Conservation (phyloP, 148 eudicot species). For the Spergularia marina region DNA sequence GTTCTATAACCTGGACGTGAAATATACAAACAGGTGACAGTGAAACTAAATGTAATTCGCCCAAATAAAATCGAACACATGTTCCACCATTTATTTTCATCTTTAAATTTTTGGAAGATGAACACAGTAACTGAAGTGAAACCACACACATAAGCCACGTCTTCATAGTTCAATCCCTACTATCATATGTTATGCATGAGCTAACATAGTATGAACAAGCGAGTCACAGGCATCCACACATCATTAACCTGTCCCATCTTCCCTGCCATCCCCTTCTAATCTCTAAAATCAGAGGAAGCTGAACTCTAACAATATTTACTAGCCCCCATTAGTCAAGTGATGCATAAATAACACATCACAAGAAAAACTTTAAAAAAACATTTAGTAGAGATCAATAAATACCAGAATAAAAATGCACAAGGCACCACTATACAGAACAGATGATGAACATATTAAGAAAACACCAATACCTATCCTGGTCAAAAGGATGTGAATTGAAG, state of each 20-base stretch:
- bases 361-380: not conserved
- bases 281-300: not conserved
- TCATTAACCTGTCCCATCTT: not conserved
- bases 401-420: conserved; percentile 5
- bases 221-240: not conserved
- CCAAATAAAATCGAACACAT: no score
- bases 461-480: conserved; percentile 50
- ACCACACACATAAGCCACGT: no score
- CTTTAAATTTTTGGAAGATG: no score
- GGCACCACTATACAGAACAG: not conserved
- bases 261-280: not conserved
- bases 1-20: not conserved
- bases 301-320: not conserved
- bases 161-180: no score
- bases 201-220: not conserved
- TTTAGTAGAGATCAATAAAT: not conserved
- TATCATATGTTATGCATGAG: no score
- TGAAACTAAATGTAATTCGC: not conserved
- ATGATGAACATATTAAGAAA: not conserved
- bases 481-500: conserved; percentile 33
- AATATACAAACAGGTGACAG: not conserved
- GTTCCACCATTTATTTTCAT: no score
- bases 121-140: no score
- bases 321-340: conserved; percentile 9
- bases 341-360: not conserved